phyloP scores from a whole-genome alignment of 116 monocot species.

The Dioscorea cayenensis region DNA sequence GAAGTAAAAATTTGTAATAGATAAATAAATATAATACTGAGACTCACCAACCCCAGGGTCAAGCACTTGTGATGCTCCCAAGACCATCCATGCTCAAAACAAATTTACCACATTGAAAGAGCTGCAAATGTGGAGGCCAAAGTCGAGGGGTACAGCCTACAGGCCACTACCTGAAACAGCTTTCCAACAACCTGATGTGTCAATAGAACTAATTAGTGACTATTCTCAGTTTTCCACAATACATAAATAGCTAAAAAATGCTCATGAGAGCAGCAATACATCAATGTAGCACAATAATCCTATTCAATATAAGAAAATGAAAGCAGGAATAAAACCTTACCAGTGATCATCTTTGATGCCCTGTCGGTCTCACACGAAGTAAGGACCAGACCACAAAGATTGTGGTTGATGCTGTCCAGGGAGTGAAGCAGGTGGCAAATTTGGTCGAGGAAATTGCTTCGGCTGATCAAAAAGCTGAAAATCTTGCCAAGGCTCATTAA shows the following conservation, averaged over 20 bases:
- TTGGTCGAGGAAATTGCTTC: constrained; percentile 25
- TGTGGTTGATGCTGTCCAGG: constrained; percentile 55
- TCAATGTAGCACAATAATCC: background rate
- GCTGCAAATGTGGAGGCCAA: constrained; percentile 22
- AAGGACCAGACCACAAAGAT: constrained; percentile 54
- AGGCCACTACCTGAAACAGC: constrained; percentile 22
- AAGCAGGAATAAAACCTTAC: constrained; percentile 20
- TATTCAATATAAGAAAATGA: background rate
- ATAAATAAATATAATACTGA: background rate
- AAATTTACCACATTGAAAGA: constrained; percentile 31
- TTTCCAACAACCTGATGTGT: constrained; percentile 15
- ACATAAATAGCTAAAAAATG: background rate
- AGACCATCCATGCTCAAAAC: constrained; percentile 41
- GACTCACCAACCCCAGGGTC: constrained; percentile 29
- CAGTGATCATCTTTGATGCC: constrained; percentile 19
- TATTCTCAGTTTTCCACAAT: background rate
- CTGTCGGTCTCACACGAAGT: constrained; percentile 52
- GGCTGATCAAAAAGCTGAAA: constrained; percentile 51
- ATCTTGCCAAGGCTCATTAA: constrained; percentile 37
- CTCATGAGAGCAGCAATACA: background rate
- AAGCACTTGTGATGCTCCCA: constrained; percentile 38
- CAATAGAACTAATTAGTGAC: constrained; percentile 5
- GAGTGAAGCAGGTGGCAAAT: constrained; percentile 20
- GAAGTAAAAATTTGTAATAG: too few species aligned
- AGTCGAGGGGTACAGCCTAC: constrained; percentile 20